Base-by-base conservation (phyloP, 768 basidiomycete species). In the Holtermannia corniformis region DNA sequence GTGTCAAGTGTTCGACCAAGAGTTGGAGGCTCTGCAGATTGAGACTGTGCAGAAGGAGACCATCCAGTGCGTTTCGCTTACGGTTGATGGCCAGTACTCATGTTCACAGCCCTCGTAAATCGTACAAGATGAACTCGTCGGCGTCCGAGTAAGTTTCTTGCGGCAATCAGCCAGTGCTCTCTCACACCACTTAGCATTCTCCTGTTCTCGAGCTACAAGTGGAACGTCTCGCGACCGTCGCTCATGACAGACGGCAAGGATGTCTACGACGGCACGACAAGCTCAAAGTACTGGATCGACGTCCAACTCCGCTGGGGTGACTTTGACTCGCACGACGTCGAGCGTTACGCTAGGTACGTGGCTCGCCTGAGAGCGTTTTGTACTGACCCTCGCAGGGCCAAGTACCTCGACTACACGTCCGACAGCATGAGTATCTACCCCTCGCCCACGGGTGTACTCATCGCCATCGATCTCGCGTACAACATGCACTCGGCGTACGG, bases 111-210 rank as follows among this genome's bases (percentile, higher is more conserved):
- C 93, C 93, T 63, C 87, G 93, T 75, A 96, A 96, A 79, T 95
- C 90, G 78, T 99, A 99, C 82, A 99, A 99, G 81, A 97, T 99
- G 95, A 99, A 99, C 76, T 95, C 91, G 5, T 93, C 91, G n/a
- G 96, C 93, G 60, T 93, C 93, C 48, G 95, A 99, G 32, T 37
- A 16, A 37, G 32, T 37, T 7, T 16, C 16, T 37, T 37, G 32
- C 16, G 32, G 16, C 32, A 16, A 37, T 7, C 32, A 7, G 32
- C 16, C 32, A 16, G 10, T 37, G 32, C 7, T 37, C 32, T 7
- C n/a, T n/a, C n/a, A n/a, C n/a, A n/a, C n/a, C n/a, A n/a, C n/a
- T 7, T 16, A 37, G 32, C 67, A 93, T 99, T 67, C 78, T 99
- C 19, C 78, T 99, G 47, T 97, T 99, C 81, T 95, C 91, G 12